A percentile compares a stretch with the other conserved stretches of the same genome.
Evolutionary conservation across 2,329 filamentous ascomycete genomes (phyloP).

Genomic region (Sordariomycetes sp.): DNA sequence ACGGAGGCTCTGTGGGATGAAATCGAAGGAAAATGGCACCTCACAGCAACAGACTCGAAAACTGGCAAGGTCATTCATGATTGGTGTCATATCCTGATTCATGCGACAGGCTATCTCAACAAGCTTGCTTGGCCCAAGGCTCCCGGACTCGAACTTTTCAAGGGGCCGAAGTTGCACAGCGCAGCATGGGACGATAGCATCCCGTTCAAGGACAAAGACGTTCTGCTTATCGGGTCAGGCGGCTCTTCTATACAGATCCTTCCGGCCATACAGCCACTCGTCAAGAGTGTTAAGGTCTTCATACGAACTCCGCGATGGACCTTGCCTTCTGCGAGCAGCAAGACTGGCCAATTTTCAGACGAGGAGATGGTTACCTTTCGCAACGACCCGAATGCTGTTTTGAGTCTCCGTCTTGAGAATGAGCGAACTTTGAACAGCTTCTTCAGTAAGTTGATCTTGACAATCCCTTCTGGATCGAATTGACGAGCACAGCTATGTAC

Average conservation of each 20-base stretch:
- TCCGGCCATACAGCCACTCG: slow-evolving; percentile 27
- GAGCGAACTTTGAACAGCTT: slow-evolving; percentile 3
- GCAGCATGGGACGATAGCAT: slow-evolving; percentile 23
- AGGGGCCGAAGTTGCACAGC: slow-evolving; percentile 41
- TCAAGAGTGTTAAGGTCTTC: slow-evolving; percentile 1
- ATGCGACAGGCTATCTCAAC: slow-evolving; percentile 37
- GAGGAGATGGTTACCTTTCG: slow-evolving; percentile 1
- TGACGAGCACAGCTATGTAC: slow-evolving; percentile 1
- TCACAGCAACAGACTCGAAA: too few relatives aligned
- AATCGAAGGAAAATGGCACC: too few relatives aligned
- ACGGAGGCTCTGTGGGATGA: too few relatives aligned
- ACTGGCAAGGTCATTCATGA: too few relatives aligned
- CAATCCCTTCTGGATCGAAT: not conserved
- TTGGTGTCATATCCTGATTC: slow-evolving; percentile 39
- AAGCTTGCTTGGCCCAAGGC: slow-evolving; percentile 43
- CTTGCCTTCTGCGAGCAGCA: not conserved
- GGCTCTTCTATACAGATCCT: slow-evolving; percentile 47
- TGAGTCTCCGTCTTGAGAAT: slow-evolving; percentile 1
- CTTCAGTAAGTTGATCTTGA: slow-evolving; percentile 2
- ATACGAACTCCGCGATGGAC: slow-evolving; percentile 2
- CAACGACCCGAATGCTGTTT: not conserved
- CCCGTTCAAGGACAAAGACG: slow-evolving; percentile 36
- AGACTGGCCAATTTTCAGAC: slow-evolving; percentile 1
- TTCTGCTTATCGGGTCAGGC: slow-evolving; percentile 46
- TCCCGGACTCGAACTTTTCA: slow-evolving; percentile 32